Percentiles rank a stretch among this genome's conserved stretches.
These are phyloP conservation scores for Aspergillus haitiensis DNA, from an alignment of 495 filamentous ascomycete genomes.

Conservation along the genomic window DNA sequence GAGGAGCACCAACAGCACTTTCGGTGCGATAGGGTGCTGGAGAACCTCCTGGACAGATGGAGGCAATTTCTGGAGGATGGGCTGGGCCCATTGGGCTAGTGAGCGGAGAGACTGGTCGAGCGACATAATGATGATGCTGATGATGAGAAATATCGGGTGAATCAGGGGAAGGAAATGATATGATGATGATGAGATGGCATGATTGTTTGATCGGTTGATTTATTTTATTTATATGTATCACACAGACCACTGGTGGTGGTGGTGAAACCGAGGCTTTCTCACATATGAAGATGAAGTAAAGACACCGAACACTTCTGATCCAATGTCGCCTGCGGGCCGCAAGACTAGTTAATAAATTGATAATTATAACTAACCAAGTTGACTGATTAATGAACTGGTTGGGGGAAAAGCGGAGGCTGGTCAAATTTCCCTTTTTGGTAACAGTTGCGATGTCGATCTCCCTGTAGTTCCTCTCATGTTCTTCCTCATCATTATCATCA, in stretches of 20 bases:
- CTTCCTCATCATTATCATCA: neutral
- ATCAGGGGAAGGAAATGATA: neutral
- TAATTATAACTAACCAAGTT: neutral
- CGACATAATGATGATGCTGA: slow-evolving; percentile 25
- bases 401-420: neutral
- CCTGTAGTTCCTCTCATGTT: neutral
- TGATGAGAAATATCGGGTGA: neutral
- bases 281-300: neutral
- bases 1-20: slow-evolving; percentile 30
- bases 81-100: slow-evolving; percentile 33
- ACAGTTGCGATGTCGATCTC: neutral
- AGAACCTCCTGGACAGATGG: slow-evolving; percentile 31
- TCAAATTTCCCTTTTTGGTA: neutral
- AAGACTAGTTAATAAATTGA: neutral
- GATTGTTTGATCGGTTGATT: neutral
- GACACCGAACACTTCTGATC: too few relatives aligned
- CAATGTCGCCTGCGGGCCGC: too few relatives aligned
- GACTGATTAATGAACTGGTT: neutral
- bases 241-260: neutral
- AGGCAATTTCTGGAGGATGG: slow-evolving; percentile 32
- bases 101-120: slow-evolving; percentile 26
- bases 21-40: slow-evolving; percentile 32
- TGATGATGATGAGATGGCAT: neutral
- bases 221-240: neutral
- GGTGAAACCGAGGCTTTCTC: slow-evolving; percentile 11